Evolutionary conservation across 257 asterid genomes (phyloP), one percentile per base, ranked within the genome.

Genomic region (Leonotis leonurus): DNA sequence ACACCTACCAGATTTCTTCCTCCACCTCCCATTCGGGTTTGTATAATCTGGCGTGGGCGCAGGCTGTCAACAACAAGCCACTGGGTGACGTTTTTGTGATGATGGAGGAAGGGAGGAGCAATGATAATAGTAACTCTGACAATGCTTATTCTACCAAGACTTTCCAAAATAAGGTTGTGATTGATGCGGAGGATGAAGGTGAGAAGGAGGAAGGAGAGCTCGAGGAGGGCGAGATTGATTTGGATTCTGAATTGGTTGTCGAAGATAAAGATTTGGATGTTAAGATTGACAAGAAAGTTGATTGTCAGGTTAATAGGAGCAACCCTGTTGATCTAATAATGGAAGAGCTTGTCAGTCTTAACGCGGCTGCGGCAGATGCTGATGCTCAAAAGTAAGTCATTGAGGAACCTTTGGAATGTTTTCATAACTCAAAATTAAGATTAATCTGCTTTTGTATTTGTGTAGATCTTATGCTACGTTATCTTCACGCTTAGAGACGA

Each of bases 161-260:
- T 60, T 44, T 77, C 30, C 49, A 51, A 26, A 73, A 32, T 65
- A 73, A 75, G 72, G 73, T 71, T 51, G 83, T 81, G 53, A 81
- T 83, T 73, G 82, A 79, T 50, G 77, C 73, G 54, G 95, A 82
- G 58, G 94, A 74, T 48, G 90, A 82, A 20, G 78, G 74, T 61
- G 92, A 67, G 71, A 83, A 73, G 83, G 97, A 87, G 78, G 95
- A 90, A 56, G 96, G 89, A 39, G 98, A 90, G 77, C 67, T 90
- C 84, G 98, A 90, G 81, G 98, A 90, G 76, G 99, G 99, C 16
- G 99, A 93, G 78, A 93, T 93, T 78, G 99, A 93, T 77, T 82
- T 87, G 91, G 99, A 87, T 70, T 79, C 88, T n/a, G 97, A 80
- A 12, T 55, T 65, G 27, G 72, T 60, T 54, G 56, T 65, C 10